Base-by-base conservation (phyloP, 805 yeast genomes). In the Nakazawaea wickerhamii region DNA sequence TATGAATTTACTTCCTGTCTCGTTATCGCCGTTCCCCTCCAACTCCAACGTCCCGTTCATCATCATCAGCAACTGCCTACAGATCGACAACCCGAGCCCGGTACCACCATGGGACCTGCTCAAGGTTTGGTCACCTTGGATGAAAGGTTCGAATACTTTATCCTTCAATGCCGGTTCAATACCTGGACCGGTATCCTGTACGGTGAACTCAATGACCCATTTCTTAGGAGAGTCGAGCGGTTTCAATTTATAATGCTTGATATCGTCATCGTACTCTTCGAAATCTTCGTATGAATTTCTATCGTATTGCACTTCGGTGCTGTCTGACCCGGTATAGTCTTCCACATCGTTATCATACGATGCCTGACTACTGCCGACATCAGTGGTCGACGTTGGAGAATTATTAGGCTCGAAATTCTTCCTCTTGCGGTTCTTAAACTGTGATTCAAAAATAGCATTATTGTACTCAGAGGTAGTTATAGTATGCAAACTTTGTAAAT, bases 31-130 rank as follows among this genome's bases (percentile, higher is more conserved):
- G 21, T 73, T 69, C 0, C 95, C 84, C 44, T 82, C 73, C 39
- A 93, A 61, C 2, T 79, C 74, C 62, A 93, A 75, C 0, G 88
- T 79, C 44, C 99, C 96, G 44, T 80, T 74, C 98, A 91, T 91
- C 79, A 90, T 77, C 27, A 73, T 75, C 0, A 96, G 96, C 46
- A 93, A 73, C 61, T 91, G 97, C 46, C 87, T 71, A 63, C 97
- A 93, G 55, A 91, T 91, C 1, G 81, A 73, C 34, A 91, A 71
- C 1, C 99, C 99, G 37, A 91, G 68, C 2, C 98, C 99, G 0
- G 97, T 93, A 51, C 99, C 99, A 45, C 98, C 97, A 56, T 84
- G 82, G 44, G 90, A 86, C 55, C 95, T 73, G 4, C 95, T 85
- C 21, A 88, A 68, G 0, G 96, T 88, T 60, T 89, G 96, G 56